Evolutionary conservation across 176 grass and related monocot genomes (phyloP), one percentile per base, ranked within the genome.

Genomic region (Olyra latifolia): DNA sequence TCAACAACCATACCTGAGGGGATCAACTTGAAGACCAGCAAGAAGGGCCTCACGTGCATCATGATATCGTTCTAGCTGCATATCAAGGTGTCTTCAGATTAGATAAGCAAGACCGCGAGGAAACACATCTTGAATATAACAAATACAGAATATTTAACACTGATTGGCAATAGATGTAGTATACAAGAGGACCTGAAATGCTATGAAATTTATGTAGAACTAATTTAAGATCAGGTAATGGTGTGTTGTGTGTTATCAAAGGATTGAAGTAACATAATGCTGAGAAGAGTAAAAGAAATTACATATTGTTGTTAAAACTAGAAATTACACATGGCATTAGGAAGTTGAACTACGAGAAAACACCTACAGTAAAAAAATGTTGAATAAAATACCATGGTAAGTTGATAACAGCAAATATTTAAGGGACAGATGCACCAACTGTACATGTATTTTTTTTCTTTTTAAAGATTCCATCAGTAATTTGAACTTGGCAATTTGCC

Each of bases 11-110:
- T 87, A 98, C 95, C 85, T 91, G 70, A 95, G 86, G 84, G 96
- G 93, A 79, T 95, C 96, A 76, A 99, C 78, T 89, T 99, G 92
- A 86, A 99, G 93, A 67, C 90, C 92, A 54, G 85, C 71, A 82
- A 99, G 86, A 88, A 99, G 91, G 60, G 90, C 69, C 23, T 91
- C 92, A 48, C 88, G 84, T 82, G 92, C 86, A 73, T 93, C 93
- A 0, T 90, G 90, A 77, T 95, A 99, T 62, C 30, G 75, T 72
- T 99, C 96, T 71, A 99, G 80, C 96, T 99, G 81, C 69, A 76
- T 22, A 84, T 40, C 9, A 86, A 76, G 49, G 32, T 50, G 12
- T 64, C 47, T 52, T 66, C 66, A 28, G 81, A 88, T 55, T 74
- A 72, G 20, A 75, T 19, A 66, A 76, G 35, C 66, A 63, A 75